Evolutionary conservation across 345 rosid genomes (phyloP), one percentile per base, ranked within the genome.

Genomic region (Toxicodendron radicans): DNA sequence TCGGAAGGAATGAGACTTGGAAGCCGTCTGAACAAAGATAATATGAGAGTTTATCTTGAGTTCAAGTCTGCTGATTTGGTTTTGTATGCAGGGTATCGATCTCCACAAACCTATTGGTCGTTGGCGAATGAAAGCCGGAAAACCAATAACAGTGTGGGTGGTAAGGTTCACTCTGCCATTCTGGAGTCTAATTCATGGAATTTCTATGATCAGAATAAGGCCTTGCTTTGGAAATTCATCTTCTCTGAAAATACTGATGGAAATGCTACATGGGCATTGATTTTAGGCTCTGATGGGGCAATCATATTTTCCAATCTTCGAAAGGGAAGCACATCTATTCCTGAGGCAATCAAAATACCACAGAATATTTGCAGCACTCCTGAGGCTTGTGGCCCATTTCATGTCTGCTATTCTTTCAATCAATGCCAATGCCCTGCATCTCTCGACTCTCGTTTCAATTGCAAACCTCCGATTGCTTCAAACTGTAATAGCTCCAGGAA

Each of bases 21-120:
- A 69, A 86, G 88, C 67, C 81, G 70, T 54, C 86, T 77, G 0
- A 74, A 61, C 2, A 68, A 41, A 8, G 60, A 76, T 32, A 51
- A 66, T 10, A 17, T 83, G 68, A 73, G 49, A 11, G 49, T 70
- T 54, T 74, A 46, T 59, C 89, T 88, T 41, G 79, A 83, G 53
- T 74, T 84, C 32, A 69, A 65, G 77, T 76, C 57, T 0, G 85
- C 84, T 3, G 84, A 86, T 76, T 54, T 83, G 75, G 75, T 86
- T 24, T 75, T 86, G 41, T 81, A 64, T 66, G 84, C 81, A 0
- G 89, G 79, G 20, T 85, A 75, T 59, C 72, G 16, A 20, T 79
- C 81, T 74, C 85, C 88, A 0, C 88, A 88, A 69, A n/a, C 62
- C 0, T 88, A 88, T 76, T 88, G 92, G 90, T 84, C 88, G 2